phyloP scores from a whole-genome alignment of 768 basidiomycete species.

The Tulasnella sp. region DNA sequence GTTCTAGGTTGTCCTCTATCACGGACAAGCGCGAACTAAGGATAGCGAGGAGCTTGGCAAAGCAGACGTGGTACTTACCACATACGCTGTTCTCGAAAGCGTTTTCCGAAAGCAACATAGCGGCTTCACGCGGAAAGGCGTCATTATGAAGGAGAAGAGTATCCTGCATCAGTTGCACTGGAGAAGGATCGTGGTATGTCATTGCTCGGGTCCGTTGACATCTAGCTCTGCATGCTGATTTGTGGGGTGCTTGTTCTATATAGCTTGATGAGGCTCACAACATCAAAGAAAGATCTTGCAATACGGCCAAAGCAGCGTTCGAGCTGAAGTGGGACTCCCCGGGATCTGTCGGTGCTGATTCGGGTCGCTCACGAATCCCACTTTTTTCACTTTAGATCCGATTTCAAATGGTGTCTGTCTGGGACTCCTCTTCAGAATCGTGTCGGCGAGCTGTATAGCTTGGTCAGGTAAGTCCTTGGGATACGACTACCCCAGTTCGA shows the following conservation, averaged over 20 bases:
- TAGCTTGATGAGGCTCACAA: slow-evolving; percentile 95
- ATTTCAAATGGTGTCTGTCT: slow-evolving; percentile 88
- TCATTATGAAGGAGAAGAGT: slow-evolving; percentile 78
- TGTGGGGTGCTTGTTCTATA: not conserved
- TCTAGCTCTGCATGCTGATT: not conserved
- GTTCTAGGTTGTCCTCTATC: slow-evolving; percentile 68
- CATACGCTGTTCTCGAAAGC: slow-evolving; percentile 31
- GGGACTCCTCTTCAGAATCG: slow-evolving; percentile 96
- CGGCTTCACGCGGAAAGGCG: slow-evolving; percentile 80
- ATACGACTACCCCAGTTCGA: slow-evolving; percentile 42
- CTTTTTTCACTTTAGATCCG: slow-evolving; percentile 28
- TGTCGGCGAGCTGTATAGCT: slow-evolving; percentile 96
- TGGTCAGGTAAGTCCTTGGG: slow-evolving; percentile 40
- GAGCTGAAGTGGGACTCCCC: slow-evolving; percentile 39
- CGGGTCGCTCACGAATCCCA: not conserved
- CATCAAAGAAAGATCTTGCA: slow-evolving; percentile 90
- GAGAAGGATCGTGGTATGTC: slow-evolving; percentile 63
- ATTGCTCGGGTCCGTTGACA: not conserved
- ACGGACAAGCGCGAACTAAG: slow-evolving; percentile 63
- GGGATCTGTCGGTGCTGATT: not conserved
- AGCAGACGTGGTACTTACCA: slow-evolving; percentile 61
- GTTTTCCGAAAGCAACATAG: slow-evolving; percentile 68
- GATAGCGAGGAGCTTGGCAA: slow-evolving; percentile 59
- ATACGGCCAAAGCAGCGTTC: slow-evolving; percentile 96
- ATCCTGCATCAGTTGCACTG: slow-evolving; percentile 76